These are phyloP conservation scores for Tieghemiomyces parasiticus DNA, from an alignment of 192 early-diverging fungal genomes.

Conservation along the genomic window DNA sequence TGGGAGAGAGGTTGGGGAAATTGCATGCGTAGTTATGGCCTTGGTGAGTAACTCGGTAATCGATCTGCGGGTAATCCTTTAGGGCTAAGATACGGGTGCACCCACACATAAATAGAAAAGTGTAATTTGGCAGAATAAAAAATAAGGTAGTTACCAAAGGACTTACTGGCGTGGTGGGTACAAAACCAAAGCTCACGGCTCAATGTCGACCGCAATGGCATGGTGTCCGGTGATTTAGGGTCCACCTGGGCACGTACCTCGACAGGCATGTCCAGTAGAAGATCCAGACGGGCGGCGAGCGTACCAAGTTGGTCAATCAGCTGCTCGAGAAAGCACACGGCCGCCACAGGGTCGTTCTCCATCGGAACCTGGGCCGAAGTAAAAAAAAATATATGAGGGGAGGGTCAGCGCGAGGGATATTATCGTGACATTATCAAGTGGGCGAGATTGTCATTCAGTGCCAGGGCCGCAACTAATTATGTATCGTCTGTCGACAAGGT, in stretches of 20 bases:
- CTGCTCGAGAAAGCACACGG: slow-evolving; percentile 11
- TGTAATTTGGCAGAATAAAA: too few species aligned
- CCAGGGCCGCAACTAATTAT: not conserved
- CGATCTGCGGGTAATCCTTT: too few species aligned
- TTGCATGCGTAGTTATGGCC: too few species aligned
- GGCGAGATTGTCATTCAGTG: not conserved
- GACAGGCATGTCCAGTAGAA: not conserved
- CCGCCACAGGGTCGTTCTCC: slow-evolving; percentile 14
- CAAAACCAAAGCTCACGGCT: slow-evolving; percentile 35
- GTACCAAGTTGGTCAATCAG: slow-evolving; percentile 1
- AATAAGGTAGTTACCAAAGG: not conserved
- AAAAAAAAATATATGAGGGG: too few species aligned
- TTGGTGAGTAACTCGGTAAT: too few species aligned
- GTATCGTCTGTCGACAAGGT: not conserved
- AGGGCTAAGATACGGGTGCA: too few species aligned
- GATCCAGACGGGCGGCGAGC: not conserved
- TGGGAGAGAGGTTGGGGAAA: too few species aligned
- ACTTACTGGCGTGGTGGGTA: slow-evolving; percentile 23
- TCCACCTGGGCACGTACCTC: not conserved
- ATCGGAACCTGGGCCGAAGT: slow-evolving; percentile 10
- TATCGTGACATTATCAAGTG: not conserved
- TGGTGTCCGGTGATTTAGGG: not conserved
- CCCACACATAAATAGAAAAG: too few species aligned
- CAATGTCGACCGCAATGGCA: slow-evolving; percentile 18
- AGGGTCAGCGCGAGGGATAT: not conserved